Percentiles rank a stretch among this genome's conserved stretches.
Evolutionary conservation across 257 asterid species (phyloP).

Genomic region (Scutellaria barbata): DNA sequence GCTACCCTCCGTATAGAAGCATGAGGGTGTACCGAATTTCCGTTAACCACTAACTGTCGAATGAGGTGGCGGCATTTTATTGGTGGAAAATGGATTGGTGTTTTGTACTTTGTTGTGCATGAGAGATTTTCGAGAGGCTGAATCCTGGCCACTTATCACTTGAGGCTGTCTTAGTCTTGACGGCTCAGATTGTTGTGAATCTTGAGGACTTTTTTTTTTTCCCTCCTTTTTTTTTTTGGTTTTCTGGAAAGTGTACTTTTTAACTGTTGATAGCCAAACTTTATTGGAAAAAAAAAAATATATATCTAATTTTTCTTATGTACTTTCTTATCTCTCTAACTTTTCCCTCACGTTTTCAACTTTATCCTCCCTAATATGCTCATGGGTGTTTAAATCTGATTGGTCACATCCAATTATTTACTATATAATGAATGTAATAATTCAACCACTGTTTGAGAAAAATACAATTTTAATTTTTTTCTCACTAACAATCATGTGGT

Average conservation of each 20-base stretch:
- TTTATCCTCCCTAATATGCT: not conserved
- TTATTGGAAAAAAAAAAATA: not conserved
- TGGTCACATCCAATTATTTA: not conserved
- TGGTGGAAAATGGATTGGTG: constrained; percentile 32
- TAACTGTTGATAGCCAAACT: not conserved
- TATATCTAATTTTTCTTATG: not conserved
- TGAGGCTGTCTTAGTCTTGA: constrained; percentile 26
- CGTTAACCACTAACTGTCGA: constrained; percentile 4
- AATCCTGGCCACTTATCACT: constrained; percentile 32
- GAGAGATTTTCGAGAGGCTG: constrained; percentile 25
- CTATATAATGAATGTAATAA: too few species aligned
- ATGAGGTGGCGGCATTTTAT: constrained; percentile 42
- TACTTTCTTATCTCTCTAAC: not conserved
- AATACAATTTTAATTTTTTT: too few species aligned
- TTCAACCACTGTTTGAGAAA: too few species aligned
- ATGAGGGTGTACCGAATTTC: constrained; percentile 26
- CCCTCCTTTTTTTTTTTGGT: not conserved
- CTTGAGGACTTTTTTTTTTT: constrained; percentile 3
- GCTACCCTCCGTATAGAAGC: constrained; percentile 27
- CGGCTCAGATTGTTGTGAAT: constrained; percentile 37
- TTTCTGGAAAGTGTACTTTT: constrained; percentile 2
- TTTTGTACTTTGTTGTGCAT: constrained; percentile 27
- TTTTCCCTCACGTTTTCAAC: not conserved
- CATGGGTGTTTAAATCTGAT: not conserved
- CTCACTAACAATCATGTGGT: too few species aligned